Evolutionary conservation across 2,329 filamentous ascomycete genomes (phyloP), one percentile per base, ranked within the genome.

Genomic region (Fusarium buxicola): DNA sequence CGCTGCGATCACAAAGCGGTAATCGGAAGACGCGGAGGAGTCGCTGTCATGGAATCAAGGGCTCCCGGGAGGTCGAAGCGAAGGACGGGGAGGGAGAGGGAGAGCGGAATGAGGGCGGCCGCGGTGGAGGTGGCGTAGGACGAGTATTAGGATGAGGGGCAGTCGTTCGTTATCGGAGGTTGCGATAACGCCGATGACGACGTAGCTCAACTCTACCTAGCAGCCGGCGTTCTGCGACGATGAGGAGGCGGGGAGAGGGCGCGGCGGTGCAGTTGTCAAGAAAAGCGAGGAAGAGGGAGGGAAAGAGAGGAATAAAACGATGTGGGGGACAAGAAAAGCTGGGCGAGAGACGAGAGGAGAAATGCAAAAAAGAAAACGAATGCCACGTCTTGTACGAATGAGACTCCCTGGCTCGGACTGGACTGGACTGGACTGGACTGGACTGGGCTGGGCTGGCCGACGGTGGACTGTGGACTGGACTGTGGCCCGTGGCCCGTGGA

Each of bases 151-250:
- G 55, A 63, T 62, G 67, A 69, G 69, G 68, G 68, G 68, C 59
- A 61, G 44, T 69, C 49, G 55, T 65, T 69, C 58, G 66, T 68
- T 70, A 66, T 70, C 68, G 62, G 66, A 45, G 60, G 57, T 56
- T 65, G 66, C 66, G 68, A 70, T 69, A 70, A 69, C 66, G 65
- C 68, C 62, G 55, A 71, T 65, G 69, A 68, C 63, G 66, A 69
- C 63, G 67, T 66, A 58, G 62, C 54, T 55, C 39, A 56, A 50
- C 56, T 66, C 53, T 66, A 66, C 66, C 61, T 66, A 66, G 68
- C 61, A 63, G 58, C 60, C 21, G 53, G 58, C 63, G 60, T 60
- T 58, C 59, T 59, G 56, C 54, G 53, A 58, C 35, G 39, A 45
- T 55, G 16, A 55, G 47, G 34, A 39, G 63, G 55, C 58, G 53